Conservation (phyloP, 2,329 filamentous ascomycete genomes). For the Ophidiomyces ophidiicola region DNA sequence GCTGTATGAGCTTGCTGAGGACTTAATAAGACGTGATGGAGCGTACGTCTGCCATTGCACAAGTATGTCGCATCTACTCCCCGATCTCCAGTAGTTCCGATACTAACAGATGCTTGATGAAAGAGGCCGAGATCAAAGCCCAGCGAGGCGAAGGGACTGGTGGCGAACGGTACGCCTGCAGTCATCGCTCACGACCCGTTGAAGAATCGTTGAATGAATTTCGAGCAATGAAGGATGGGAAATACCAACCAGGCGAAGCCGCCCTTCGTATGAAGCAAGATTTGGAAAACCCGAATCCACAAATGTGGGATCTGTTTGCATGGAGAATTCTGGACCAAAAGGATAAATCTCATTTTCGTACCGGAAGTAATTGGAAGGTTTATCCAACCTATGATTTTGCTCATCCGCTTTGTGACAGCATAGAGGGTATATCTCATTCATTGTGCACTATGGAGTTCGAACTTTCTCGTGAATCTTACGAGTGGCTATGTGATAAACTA, state of each 20-base stretch:
- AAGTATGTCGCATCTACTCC: slow-evolving; percentile 26
- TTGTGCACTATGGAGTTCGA: slow-evolving; percentile 91
- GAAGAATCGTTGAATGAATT: slow-evolving; percentile 75
- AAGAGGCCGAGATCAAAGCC: slow-evolving; percentile 66
- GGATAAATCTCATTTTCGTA: slow-evolving; percentile 54
- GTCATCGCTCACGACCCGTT: slow-evolving; percentile 60
- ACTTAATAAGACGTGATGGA: slow-evolving; percentile 58
- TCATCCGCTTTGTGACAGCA: slow-evolving; percentile 81
- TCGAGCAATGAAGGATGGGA: slow-evolving; percentile 77
- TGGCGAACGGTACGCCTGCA: slow-evolving; percentile 64
- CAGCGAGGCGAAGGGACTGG: slow-evolving; percentile 64
- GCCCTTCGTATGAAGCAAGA: slow-evolving; percentile 90
- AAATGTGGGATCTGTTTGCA: slow-evolving; percentile 92
- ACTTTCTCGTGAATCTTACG: slow-evolving; percentile 72
- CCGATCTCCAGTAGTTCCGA: neutral
- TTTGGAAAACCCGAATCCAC: slow-evolving; percentile 67
- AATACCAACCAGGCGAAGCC: slow-evolving; percentile 73
- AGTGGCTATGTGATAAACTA: slow-evolving; percentile 73
- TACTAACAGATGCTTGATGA: slow-evolving; percentile 28
- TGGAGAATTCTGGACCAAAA: slow-evolving; percentile 57
- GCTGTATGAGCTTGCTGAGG: slow-evolving; percentile 78
- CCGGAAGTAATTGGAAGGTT: slow-evolving; percentile 74
- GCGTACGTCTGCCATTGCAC: slow-evolving; percentile 80
- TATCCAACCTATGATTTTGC: slow-evolving; percentile 93
- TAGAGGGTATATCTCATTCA: slow-evolving; percentile 83